Evolutionary conservation across 2,329 filamentous ascomycete species (phyloP).

Genomic region (Ustilaginoidea virens): DNA sequence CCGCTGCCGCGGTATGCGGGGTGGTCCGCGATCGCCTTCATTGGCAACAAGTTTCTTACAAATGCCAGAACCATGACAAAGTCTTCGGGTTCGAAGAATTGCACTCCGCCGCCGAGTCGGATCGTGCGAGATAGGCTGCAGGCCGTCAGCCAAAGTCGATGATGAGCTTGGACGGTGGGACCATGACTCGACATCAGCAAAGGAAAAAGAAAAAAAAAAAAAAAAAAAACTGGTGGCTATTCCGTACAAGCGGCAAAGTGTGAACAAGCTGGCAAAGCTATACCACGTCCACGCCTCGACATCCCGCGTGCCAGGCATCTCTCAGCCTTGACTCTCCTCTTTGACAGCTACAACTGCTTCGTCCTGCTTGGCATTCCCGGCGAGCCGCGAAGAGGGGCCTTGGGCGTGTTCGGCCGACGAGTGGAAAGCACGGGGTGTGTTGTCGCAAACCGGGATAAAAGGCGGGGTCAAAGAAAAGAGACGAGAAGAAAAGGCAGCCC

Average conservation of each 20-base stretch:
- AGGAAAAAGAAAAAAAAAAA: not conserved
- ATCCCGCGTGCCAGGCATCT: conserved; percentile 1
- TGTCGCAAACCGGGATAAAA: too few relatives aligned
- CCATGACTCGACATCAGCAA: not conserved
- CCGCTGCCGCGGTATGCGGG: not conserved
- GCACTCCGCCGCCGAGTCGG: conserved; percentile 2
- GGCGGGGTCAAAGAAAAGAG: too few relatives aligned
- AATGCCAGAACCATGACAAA: conserved; percentile 3
- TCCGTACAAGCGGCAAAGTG: conserved; percentile 2
- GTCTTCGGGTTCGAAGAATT: conserved; percentile 2
- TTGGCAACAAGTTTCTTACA: too few relatives aligned
- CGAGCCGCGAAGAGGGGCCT: too few relatives aligned
- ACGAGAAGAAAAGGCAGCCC: too few relatives aligned
- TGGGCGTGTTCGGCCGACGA: too few relatives aligned
- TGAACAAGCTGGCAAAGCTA: conserved; percentile 3
- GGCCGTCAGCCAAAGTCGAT: not conserved
- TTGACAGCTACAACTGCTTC: too few relatives aligned
- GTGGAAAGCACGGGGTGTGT: too few relatives aligned
- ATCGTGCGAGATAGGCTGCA: conserved; percentile 3
- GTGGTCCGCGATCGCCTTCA: too few relatives aligned
- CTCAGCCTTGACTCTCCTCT: not conserved
- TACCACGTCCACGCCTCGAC: conserved; percentile 4
- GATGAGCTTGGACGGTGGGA: too few relatives aligned
- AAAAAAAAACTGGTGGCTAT: not conserved
- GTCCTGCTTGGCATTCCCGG: not conserved